These are phyloP conservation scores for Actinomortierella ambigua DNA, from an alignment of 371 early-diverging fungal species.

Conservation along the genomic window DNA sequence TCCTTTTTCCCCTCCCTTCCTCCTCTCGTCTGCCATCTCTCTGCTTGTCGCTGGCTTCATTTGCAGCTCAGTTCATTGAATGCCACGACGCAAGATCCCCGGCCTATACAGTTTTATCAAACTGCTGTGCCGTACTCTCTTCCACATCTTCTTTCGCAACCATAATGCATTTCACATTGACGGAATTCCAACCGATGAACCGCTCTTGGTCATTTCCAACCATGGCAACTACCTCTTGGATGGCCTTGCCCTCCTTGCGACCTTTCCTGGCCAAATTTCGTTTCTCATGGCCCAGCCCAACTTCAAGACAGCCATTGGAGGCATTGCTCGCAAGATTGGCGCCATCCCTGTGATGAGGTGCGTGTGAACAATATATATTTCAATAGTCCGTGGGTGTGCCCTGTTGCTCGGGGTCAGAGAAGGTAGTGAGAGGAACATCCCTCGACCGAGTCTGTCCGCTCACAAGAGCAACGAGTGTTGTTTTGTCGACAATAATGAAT, in stretches of 20 bases:
- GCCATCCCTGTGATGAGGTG: slow-evolving; percentile 48
- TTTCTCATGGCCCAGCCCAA: slow-evolving; percentile 50
- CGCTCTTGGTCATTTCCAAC: slow-evolving; percentile 40
- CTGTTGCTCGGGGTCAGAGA: too few species aligned
- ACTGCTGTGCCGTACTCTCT: slow-evolving; percentile 41
- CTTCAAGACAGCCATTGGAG: slow-evolving; percentile 47
- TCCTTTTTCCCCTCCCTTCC: too few species aligned
- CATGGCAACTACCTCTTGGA: slow-evolving; percentile 53
- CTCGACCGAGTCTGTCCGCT: too few species aligned
- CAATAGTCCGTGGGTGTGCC: too few species aligned
- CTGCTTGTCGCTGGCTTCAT: too few species aligned
- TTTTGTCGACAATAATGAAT: too few species aligned
- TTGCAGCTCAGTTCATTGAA: too few species aligned
- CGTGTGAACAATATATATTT: too few species aligned
- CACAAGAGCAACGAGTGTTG: too few species aligned
- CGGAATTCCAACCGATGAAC: slow-evolving; percentile 30
- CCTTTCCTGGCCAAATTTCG: slow-evolving; percentile 47
- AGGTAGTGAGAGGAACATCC: too few species aligned
- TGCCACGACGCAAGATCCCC: slow-evolving; percentile 23
- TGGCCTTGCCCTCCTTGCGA: slow-evolving; percentile 41
- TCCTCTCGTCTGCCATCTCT: too few species aligned
- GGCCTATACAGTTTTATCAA: slow-evolving; percentile 41
- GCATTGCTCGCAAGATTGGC: slow-evolving; percentile 46
- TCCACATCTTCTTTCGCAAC: slow-evolving; percentile 42
- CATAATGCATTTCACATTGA: slow-evolving; percentile 36